Conservation (phyloP, 208 protist species). For the Trypanosoma lewisi region DNA sequence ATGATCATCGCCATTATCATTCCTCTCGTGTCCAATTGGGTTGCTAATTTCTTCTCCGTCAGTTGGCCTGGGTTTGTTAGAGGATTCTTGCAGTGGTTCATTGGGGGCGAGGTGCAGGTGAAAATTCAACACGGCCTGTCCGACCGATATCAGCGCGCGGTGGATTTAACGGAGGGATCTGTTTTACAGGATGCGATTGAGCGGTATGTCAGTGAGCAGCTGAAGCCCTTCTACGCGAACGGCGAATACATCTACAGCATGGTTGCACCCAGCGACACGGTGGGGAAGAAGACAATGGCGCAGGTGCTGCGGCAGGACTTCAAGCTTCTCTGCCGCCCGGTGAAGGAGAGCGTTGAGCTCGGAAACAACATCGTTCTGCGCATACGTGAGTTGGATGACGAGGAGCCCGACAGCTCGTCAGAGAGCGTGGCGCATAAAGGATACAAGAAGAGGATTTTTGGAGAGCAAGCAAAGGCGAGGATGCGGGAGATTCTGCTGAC, state of each 20-base stretch:
- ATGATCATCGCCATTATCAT: slow-evolving; percentile 83
- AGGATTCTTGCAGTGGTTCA: slow-evolving; percentile 22
- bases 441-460: background rate
- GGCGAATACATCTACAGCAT: slow-evolving; percentile 29
- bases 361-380: slow-evolving; percentile 12
- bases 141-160: slow-evolving; percentile 18
- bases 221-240: slow-evolving; percentile 46
- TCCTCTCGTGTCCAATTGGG: slow-evolving; percentile 50
- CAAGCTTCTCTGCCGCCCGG: slow-evolving; percentile 21
- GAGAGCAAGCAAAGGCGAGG: background rate
- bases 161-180: slow-evolving; percentile 36
- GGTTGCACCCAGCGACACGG: background rate
- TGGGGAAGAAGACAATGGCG: background rate
- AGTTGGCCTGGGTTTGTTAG: slow-evolving; percentile 47
- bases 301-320: slow-evolving; percentile 22
- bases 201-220: slow-evolving; percentile 45
- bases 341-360: slow-evolving; percentile 14
- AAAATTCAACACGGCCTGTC: slow-evolving; percentile 26
- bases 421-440: background rate
- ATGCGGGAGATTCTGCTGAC: slow-evolving; percentile 23
- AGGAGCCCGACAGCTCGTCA: background rate
- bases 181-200: slow-evolving; percentile 63
- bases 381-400: slow-evolving; percentile 5
- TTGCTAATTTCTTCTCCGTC: slow-evolving; percentile 45
- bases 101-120: slow-evolving; percentile 4